Base-by-base conservation (phyloP, 2,329 filamentous ascomycete genomes). In the Pseudopithomyces chartarum region DNA sequence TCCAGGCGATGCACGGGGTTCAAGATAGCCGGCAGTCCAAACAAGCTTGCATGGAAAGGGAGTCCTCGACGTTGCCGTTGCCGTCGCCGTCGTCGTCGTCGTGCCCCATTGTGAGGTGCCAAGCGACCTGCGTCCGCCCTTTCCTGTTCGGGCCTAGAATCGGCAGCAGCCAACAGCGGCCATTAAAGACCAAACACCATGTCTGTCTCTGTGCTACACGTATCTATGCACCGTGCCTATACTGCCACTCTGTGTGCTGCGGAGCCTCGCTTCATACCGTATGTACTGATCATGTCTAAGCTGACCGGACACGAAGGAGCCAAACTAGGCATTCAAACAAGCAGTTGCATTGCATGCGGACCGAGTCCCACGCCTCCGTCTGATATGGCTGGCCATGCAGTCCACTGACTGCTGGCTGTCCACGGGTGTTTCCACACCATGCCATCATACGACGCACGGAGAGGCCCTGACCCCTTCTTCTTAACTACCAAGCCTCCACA, bases 131-230 rank as follows among this genome's bases (percentile, higher is more conserved):
- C 26, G 6, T 19, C 11, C n/a, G 43, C 26, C 20, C 10, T 46
- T 51, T 40, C 44, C 51, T 52, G 40, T 56, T 34, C 40, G n/a
- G 48, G 22, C 32, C 26, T 49, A 29, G 43, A 43, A 32, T 29
- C n/a, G 52, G 22, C 39, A 39, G 19, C 23, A n/a, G 38, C 36
- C 39, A 26, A 22, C 38, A 33, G 42, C 26, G 56, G 49, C 47
- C 49, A 50, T 52, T 44, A 15, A 36, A 34, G 54, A 55, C 42
- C 26, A 52, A 36, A 57, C 48, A 55, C 51, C 63, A 52, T 52
- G 54, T 36, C 45, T 15, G 45, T 58, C 49, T 29, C 44, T 52
- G 59, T 62, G 59, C 48, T 49, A 63, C 60, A 54, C 52, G 39
- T 53, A 47, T n/a, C n/a, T n/a, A n/a, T 55, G 44, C 40, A 15